These are phyloP conservation scores for Elsinoe australis DNA, from an alignment of 2,329 filamentous ascomycete genomes.

Conservation along the genomic window DNA sequence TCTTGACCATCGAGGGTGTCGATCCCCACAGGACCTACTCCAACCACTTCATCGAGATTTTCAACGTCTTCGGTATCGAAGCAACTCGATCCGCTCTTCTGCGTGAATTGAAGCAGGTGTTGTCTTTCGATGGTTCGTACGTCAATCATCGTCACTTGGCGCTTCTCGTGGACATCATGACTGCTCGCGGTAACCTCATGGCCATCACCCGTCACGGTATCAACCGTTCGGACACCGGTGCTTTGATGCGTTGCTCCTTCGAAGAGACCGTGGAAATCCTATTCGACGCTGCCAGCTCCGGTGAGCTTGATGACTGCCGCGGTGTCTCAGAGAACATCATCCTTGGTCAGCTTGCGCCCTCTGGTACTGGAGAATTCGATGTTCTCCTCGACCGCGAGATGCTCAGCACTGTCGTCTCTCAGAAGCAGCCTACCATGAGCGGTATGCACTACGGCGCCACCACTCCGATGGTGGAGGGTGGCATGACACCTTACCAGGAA, in stretches of 20 bases:
- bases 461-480: constrained; percentile 55
- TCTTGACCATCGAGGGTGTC: constrained; percentile 80
- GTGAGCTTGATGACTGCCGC: constrained; percentile 93
- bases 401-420: constrained; percentile 88
- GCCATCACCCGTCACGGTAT: constrained; percentile 97
- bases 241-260: constrained; percentile 98
- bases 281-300: constrained; percentile 85
- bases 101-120: constrained; percentile 79
- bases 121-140: constrained; percentile 98
- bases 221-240: constrained; percentile 95
- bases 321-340: constrained; percentile 99
- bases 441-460: constrained; percentile 73
- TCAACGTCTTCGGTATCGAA: constrained; percentile 93
- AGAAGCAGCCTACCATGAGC: constrained; percentile 44
- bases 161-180: constrained; percentile 95
- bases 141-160: constrained; percentile 98
- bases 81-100: constrained; percentile 81
- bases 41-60: constrained; percentile 91
- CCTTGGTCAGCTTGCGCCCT: constrained; percentile 91
- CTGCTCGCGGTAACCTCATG: constrained; percentile 84
- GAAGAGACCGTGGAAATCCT: constrained; percentile 99
- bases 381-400: constrained; percentile 89
- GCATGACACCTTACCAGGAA: constrained; percentile 85
- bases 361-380: constrained; percentile 94
- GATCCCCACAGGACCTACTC: constrained; percentile 80